Evolutionary conservation across 2,329 filamentous ascomycete species (phyloP).

Genomic region (Colletotrichum lini): DNA sequence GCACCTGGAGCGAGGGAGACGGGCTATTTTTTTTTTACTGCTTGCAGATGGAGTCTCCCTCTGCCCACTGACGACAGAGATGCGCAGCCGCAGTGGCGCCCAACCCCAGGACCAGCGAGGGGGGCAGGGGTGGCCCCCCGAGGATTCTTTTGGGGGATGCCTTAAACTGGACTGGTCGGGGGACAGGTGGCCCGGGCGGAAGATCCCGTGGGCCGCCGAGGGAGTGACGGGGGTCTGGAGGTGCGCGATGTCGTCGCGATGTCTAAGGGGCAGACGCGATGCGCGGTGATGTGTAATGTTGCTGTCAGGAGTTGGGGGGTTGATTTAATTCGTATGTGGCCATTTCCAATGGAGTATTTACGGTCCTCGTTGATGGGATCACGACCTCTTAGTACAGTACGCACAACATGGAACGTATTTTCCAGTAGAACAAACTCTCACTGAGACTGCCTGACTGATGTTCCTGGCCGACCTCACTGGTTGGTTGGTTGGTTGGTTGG

Average conservation of each 20-base stretch:
- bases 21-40: slow-evolving; percentile 22
- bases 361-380: background rate
- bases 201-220: slow-evolving; percentile 39
- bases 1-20: slow-evolving; percentile 27
- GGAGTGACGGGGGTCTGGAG: slow-evolving; percentile 15
- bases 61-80: slow-evolving; percentile 38
- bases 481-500: no score
- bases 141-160: slow-evolving; percentile 29
- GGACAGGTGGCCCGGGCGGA: slow-evolving; percentile 36
- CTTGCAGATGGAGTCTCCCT: slow-evolving; percentile 29
- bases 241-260: slow-evolving; percentile 36
- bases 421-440: background rate
- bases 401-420: slow-evolving; percentile 11
- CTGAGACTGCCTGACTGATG: no score
- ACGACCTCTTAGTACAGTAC: background rate
- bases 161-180: slow-evolving; percentile 21
- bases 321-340: background rate
- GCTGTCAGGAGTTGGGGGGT: background rate
- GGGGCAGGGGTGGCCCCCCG: slow-evolving; percentile 38
- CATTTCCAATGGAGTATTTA: background rate
- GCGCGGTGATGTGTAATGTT: slow-evolving; percentile 3
- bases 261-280: slow-evolving; percentile 30
- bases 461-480: background rate
- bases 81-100: slow-evolving; percentile 16
- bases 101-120: slow-evolving; percentile 23